phyloP scores from a whole-genome alignment of 352 stramenopile species.

The Pseudoperonospora humuli region DNA sequence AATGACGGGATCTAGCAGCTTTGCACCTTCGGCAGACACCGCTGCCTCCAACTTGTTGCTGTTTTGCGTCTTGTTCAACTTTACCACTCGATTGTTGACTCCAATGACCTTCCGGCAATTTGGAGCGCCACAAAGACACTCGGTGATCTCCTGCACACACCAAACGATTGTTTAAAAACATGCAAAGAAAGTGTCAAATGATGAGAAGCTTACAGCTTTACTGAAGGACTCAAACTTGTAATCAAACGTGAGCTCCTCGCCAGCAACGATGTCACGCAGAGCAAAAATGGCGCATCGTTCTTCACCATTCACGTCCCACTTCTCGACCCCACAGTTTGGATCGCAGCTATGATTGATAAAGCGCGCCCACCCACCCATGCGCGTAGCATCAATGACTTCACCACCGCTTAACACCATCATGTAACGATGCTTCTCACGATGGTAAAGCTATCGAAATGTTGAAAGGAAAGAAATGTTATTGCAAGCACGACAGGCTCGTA shows the following conservation, averaged over 20 bases:
- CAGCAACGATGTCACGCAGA: constrained; percentile 74
- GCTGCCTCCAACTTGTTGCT: constrained; percentile 10
- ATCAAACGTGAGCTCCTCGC: constrained; percentile 93
- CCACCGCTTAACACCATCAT: constrained; percentile 80
- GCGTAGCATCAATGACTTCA: constrained; percentile 85
- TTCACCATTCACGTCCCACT: constrained; percentile 89
- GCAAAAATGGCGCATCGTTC: constrained; percentile 95
- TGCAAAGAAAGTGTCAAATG: not conserved
- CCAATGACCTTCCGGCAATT: constrained; percentile 73
- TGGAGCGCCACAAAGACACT: constrained; percentile 49
- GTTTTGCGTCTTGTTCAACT: constrained; percentile 15
- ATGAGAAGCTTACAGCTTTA: constrained; percentile 18
- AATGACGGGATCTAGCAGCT: constrained; percentile 41
- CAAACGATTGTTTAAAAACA: constrained; percentile 3
- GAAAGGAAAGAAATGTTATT: not conserved
- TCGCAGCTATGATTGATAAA: constrained; percentile 96
- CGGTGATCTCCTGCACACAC: constrained; percentile 49
- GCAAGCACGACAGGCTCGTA: not conserved
- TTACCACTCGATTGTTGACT: constrained; percentile 51
- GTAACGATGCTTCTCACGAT: constrained; percentile 79
- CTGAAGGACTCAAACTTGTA: constrained; percentile 79
- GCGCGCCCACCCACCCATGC: constrained; percentile 86
- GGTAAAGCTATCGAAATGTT: constrained; percentile 40
- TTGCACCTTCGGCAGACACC: constrained; percentile 6
- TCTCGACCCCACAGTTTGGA: constrained; percentile 91